Base-by-base conservation (phyloP, 441 rosid species). In the Melastoma candidum region DNA sequence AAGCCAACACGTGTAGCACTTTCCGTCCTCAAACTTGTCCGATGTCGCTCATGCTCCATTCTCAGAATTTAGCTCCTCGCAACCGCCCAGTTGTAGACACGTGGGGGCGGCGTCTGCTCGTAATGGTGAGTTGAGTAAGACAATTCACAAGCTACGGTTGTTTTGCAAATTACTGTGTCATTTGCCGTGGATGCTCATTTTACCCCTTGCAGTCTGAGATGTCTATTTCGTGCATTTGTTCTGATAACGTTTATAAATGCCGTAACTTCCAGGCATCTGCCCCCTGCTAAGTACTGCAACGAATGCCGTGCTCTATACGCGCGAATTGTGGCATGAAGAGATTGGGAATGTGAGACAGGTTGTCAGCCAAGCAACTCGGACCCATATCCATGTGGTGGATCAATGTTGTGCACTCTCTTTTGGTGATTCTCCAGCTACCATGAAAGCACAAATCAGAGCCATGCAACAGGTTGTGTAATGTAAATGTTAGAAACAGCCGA, bases 261-360 rank as follows among this genome's bases (percentile, higher is more conserved):
- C 13, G 50, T 55, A 39, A 51, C 27, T 69, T 68, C 54, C 75
- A 83, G 90, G 80, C 83, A 25, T 56, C 79, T 10, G 67, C 84
- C 66, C 89, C 93, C 22, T 1, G 86, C 90, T 9, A 87, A 88
- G 66, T 92, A 67, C 60, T 92, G 96, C 47, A 93, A 92, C 67
- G 94, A 84, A 73, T 88, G 98, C 63, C 96, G 98, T 8, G 77
- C 87, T 43, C 81, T 76, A 41, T 92, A 88, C 86, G 98, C 74
- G 87, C 90, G 0, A 95, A 87, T 70, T 92, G 98, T 51, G 98
- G 98, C 11, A 58, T 76, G 32, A 92, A 92, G 77, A 79, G 98
- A 67, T 63, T 83, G 63, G 96, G 96, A 63, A 74, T 69, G 3
- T 85, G 78, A 77, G 17, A 47, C 12, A 36, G 41, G 8, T 36